phyloP scores from a whole-genome alignment of 495 filamentous ascomycete genomes.

The Neurospora sp. region DNA sequence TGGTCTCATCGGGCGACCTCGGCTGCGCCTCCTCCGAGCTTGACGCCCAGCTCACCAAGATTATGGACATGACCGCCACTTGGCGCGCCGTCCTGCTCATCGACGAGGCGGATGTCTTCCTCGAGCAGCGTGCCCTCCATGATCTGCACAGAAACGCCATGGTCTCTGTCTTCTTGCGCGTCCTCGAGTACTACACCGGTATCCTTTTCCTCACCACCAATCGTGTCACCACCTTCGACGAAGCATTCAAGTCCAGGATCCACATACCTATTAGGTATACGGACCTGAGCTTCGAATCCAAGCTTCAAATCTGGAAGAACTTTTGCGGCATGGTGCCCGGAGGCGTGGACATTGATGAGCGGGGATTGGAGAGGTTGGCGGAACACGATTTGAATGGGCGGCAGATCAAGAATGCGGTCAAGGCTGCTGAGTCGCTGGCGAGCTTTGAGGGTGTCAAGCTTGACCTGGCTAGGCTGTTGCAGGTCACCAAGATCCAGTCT shows the following conservation, averaged over 20 bases:
- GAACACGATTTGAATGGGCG: conserved; percentile 45
- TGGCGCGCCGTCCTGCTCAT: conserved; percentile 45
- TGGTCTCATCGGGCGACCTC: conserved; percentile 44
- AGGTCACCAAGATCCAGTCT: conserved; percentile 24
- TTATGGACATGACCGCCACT: conserved; percentile 35
- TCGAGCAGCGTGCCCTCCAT: conserved; percentile 30
- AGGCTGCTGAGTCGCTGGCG: conserved; percentile 37
- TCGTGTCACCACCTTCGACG: conserved; percentile 32
- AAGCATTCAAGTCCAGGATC: conserved; percentile 34
- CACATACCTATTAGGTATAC: conserved; percentile 34
- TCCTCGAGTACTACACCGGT: conserved; percentile 38
- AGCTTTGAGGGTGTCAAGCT: conserved; percentile 20
- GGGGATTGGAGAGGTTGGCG: conserved; percentile 32
- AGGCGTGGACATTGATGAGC: conserved; percentile 29
- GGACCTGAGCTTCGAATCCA: conserved; percentile 21
- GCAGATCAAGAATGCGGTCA: conserved; percentile 55
- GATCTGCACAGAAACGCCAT: conserved; percentile 40
- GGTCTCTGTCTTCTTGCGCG: conserved; percentile 34
- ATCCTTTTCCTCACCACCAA: conserved; percentile 42
- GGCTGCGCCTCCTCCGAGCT: conserved; percentile 27
- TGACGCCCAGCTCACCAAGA: conserved; percentile 29
- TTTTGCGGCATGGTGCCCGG: conserved; percentile 29
- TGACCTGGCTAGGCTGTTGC: conserved; percentile 20
- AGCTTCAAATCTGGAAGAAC: conserved; percentile 37
- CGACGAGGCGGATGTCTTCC: conserved; percentile 41